These are phyloP conservation scores for Plasmodium relictum DNA, from an alignment of 169 alveolate genomes.

Conservation along the genomic window DNA sequence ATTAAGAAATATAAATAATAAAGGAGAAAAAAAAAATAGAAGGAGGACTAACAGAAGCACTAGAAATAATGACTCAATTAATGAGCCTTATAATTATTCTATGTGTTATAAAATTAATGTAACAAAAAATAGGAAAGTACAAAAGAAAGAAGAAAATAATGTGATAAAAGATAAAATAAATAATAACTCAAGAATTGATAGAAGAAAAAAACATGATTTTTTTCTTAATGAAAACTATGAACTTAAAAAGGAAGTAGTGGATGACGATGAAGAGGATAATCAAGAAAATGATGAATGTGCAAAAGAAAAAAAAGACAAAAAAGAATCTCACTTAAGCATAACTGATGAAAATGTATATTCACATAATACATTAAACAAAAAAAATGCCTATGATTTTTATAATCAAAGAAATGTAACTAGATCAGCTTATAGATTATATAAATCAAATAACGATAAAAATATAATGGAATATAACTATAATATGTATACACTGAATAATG, in stretches of 20 bases:
- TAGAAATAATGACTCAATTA: conserved; percentile 3
- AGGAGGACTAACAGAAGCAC: neutral
- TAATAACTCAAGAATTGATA: neutral
- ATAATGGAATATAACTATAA: neutral
- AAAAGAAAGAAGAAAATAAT: neutral
- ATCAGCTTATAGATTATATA: no score
- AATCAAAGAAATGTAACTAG: neutral
- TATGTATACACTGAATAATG: neutral
- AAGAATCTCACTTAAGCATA: neutral
- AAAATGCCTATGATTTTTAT: neutral
- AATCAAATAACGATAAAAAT: neutral
- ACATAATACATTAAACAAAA: neutral
- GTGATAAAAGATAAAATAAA: neutral
- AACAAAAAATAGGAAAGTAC: neutral
- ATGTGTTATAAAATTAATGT: neutral
- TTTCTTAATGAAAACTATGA: neutral
- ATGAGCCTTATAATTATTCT: neutral
- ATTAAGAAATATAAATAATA: neutral
- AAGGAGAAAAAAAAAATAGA: neutral
- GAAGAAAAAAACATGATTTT: neutral
- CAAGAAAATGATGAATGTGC: neutral
- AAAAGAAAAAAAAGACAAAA: conserved; percentile 5
- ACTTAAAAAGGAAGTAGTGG: neutral
- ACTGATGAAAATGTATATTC: conserved; percentile 10
- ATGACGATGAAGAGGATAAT: no score